phyloP scores from a whole-genome alignment of 768 basidiomycete genomes.

The Podaxis sp. region DNA sequence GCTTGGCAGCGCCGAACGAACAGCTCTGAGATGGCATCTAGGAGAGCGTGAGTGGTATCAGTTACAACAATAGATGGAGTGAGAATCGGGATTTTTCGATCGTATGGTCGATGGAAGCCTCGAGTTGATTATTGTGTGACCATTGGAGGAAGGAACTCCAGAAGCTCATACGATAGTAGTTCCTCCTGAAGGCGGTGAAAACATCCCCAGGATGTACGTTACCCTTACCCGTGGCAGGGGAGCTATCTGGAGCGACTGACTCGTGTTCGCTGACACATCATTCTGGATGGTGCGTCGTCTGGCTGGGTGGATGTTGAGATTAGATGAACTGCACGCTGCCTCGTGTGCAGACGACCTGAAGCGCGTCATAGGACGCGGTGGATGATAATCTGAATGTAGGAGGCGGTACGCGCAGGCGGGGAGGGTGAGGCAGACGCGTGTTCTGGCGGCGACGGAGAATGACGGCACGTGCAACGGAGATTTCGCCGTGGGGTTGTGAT shows the following conservation, averaged over 20 bases:
- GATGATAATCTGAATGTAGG: not conserved
- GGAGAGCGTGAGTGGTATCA: not conserved
- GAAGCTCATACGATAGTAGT: not conserved
- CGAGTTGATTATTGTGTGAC: not conserved
- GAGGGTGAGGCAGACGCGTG: not conserved
- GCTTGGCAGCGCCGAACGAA: not conserved
- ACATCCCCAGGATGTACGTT: too few species aligned
- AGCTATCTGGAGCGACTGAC: not conserved
- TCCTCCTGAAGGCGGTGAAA: too few species aligned
- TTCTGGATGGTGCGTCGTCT: not conserved
- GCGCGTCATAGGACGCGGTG: not conserved
- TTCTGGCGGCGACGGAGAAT: not conserved
- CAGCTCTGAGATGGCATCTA: too few species aligned
- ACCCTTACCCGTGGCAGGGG: too few species aligned
- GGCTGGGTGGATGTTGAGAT: not conserved
- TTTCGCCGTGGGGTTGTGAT: not conserved
- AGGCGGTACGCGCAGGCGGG: not conserved
- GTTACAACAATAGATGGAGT: not conserved
- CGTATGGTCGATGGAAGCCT: not conserved
- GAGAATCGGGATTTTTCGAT: not conserved
- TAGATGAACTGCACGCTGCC: not conserved
- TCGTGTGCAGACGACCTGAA: not conserved
- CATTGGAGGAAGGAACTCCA: not conserved
- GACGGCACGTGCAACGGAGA: conserved; percentile 9
- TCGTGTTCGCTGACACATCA: not conserved